Percentiles rank a stretch among this genome's conserved stretches.
Evolutionary conservation across 371 early-diverging fungal species (phyloP).

Genomic region (Saksenaea oblongispora): DNA sequence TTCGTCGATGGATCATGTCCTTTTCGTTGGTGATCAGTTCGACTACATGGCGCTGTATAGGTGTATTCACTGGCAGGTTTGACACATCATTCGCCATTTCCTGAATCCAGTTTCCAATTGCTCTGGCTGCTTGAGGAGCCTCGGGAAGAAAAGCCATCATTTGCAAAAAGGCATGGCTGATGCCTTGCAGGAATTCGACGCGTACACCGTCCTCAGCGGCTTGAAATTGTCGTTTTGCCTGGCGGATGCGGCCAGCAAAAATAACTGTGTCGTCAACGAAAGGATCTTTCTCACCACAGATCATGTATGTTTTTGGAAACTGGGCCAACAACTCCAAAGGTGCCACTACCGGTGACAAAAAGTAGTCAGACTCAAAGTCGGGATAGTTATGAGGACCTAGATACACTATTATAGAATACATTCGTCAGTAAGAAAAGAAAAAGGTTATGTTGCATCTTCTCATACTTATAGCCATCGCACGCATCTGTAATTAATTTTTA

Average conservation of each 20-base stretch:
- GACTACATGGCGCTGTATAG: conserved; percentile 26
- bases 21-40: conserved; percentile 42
- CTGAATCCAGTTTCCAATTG: conserved; percentile 72
- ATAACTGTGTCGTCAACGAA: conserved; percentile 95
- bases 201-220: conserved; percentile 34
- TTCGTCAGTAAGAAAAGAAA: background rate
- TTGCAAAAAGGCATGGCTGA: conserved; percentile 90
- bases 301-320: conserved; percentile 88
- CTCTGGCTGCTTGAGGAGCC: conserved; percentile 64
- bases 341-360: conserved; percentile 87
- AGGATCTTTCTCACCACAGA: conserved; percentile 96
- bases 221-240: conserved; percentile 59
- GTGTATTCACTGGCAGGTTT: background rate
- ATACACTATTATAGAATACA: conserved; percentile 58
- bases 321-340: conserved; percentile 85
- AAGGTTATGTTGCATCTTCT: background rate
- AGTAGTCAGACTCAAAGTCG: conserved; percentile 80
- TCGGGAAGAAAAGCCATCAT: conserved; percentile 90
- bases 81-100: conserved; percentile 24
- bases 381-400: conserved; percentile 80
- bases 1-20: conserved; percentile 49
- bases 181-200: conserved; percentile 83
- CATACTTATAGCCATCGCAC: conserved; percentile 88
- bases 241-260: conserved; percentile 86
- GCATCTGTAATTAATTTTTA: conserved; percentile 50